phyloP scores from a whole-genome alignment of 495 filamentous ascomycete genomes.

The Zalerion maritima region DNA sequence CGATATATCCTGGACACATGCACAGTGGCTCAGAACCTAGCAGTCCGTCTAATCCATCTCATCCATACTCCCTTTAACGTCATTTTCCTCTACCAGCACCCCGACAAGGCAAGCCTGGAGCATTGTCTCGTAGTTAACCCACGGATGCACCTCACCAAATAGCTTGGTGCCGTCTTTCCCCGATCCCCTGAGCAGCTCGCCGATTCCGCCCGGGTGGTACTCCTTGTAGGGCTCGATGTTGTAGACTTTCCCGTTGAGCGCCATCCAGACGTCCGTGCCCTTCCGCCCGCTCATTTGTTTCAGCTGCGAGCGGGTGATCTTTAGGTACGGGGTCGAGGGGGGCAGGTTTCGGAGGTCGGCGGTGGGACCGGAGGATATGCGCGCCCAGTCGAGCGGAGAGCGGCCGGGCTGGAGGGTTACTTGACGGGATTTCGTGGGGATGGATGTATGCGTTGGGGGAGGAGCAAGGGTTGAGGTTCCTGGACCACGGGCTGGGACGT shows the following conservation, averaged over 20 bases:
- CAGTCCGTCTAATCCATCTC: conserved; percentile 47
- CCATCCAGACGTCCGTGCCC: conserved; percentile 78
- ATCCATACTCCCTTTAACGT: conserved; percentile 35
- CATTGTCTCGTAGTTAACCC: conserved; percentile 97
- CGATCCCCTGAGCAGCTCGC: conserved; percentile 66
- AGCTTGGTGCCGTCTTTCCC: conserved; percentile 64
- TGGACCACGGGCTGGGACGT: conserved; percentile 18
- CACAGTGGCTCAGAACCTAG: conserved; percentile 1
- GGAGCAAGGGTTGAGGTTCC: conserved; percentile 26
- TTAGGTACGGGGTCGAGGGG: conserved; percentile 28
- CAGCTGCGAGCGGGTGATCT: conserved; percentile 66
- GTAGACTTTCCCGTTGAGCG: conserved; percentile 74
- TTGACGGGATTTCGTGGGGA: conserved; percentile 33
- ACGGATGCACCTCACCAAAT: conserved; percentile 88
- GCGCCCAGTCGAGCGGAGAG: conserved; percentile 92
- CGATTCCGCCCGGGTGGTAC: conserved; percentile 85
- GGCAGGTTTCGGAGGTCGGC: conserved; percentile 50
- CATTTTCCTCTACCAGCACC: conserved; percentile 66
- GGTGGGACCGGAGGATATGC: conserved; percentile 47
- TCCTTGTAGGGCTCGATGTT: conserved; percentile 81
- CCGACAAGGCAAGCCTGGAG: conserved; percentile 74
- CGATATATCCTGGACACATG: too few relatives aligned
- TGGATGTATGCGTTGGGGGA: conserved; percentile 30
- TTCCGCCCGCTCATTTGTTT: conserved; percentile 60
- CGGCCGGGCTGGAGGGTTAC: conserved; percentile 73